phyloP scores from a whole-genome alignment of 2,329 filamentous ascomycete species.

The Alternaria sp. region DNA sequence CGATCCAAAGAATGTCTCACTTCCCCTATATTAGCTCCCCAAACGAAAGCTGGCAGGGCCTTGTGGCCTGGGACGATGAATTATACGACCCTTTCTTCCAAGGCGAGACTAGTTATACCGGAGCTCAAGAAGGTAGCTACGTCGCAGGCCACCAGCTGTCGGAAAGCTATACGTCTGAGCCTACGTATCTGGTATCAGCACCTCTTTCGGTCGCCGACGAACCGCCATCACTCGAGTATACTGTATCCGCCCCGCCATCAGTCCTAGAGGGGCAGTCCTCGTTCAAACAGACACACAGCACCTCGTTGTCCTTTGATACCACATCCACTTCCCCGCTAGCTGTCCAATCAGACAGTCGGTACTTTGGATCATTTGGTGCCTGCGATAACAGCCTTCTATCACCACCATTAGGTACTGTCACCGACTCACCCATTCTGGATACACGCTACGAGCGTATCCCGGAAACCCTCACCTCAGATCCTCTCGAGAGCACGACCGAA shows the following conservation, averaged over 20 bases:
- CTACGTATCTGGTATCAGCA: conserved; percentile 33
- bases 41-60: conserved; percentile 41
- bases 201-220: conserved; percentile 38
- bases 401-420: conserved; percentile 26
- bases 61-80: conserved; percentile 44
- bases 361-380: conserved; percentile 38
- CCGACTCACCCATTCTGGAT: conserved; percentile 36
- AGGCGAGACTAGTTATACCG: conserved; percentile 27
- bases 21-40: conserved; percentile 28
- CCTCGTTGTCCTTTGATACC: conserved; percentile 41
- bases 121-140: conserved; percentile 21
- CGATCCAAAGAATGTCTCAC: conserved; percentile 26
- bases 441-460: conserved; percentile 35
- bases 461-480: conserved; percentile 29
- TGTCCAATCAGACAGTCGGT: conserved; percentile 26
- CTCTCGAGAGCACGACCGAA: conserved; percentile 35
- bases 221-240: conserved; percentile 40
- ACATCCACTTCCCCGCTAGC: conserved; percentile 40
- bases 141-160: conserved; percentile 25
- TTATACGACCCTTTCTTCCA: conserved; percentile 42
- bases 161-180: conserved; percentile 37
- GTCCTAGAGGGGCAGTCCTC: conserved; percentile 38
- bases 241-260: conserved; percentile 42
- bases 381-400: conserved; percentile 31
- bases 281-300: conserved; percentile 32